A percentile compares a stretch with the other conserved stretches of the same genome.
Conservation (phyloP, 2,329 filamentous ascomycete genomes). For the Alternaria sp. region DNA sequence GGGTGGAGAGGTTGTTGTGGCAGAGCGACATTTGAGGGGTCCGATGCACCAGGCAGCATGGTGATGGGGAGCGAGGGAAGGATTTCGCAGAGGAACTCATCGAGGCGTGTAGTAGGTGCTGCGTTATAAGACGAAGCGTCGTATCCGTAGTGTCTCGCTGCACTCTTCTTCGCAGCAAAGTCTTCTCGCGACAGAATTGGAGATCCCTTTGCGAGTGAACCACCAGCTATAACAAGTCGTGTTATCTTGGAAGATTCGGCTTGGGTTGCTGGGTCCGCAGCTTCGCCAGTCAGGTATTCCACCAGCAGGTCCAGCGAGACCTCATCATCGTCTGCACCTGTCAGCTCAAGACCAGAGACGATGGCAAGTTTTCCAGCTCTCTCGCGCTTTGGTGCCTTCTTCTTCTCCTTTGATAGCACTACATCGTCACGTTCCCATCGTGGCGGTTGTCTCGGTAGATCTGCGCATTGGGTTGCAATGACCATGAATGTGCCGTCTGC, state of each 20-base stretch:
- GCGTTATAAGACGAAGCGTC: slow-evolving; percentile 89
- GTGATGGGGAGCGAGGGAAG: slow-evolving; percentile 89
- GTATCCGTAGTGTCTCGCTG: slow-evolving; percentile 91
- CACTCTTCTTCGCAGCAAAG: slow-evolving; percentile 53
- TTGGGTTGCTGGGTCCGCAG: slow-evolving; percentile 68
- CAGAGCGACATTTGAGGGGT: slow-evolving; percentile 88
- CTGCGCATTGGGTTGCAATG: slow-evolving; percentile 86
- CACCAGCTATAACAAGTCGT: slow-evolving; percentile 88
- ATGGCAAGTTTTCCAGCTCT: slow-evolving; percentile 79
- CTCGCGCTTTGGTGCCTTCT: slow-evolving; percentile 51
- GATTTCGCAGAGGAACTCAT: slow-evolving; percentile 80
- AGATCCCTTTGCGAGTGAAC: slow-evolving; percentile 71
- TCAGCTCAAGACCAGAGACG: slow-evolving; percentile 87
- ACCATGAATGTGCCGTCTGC: slow-evolving; percentile 91
- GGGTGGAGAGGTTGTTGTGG: slow-evolving; percentile 94
- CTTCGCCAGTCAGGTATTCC: slow-evolving; percentile 89
- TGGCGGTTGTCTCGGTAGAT: slow-evolving; percentile 80
- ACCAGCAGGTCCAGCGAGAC: slow-evolving; percentile 79
- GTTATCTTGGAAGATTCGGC: slow-evolving; percentile 72
- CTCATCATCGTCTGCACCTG: slow-evolving; percentile 76
- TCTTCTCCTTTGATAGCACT: slow-evolving; percentile 46
- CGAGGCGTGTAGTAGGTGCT: slow-evolving; percentile 81
- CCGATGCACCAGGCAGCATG: slow-evolving; percentile 80
- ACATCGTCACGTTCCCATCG: slow-evolving; percentile 76
- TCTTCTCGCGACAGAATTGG: slow-evolving; percentile 59